These are phyloP conservation scores for Amanita inopinata DNA, from an alignment of 768 basidiomycete species.

Conservation along the genomic window DNA sequence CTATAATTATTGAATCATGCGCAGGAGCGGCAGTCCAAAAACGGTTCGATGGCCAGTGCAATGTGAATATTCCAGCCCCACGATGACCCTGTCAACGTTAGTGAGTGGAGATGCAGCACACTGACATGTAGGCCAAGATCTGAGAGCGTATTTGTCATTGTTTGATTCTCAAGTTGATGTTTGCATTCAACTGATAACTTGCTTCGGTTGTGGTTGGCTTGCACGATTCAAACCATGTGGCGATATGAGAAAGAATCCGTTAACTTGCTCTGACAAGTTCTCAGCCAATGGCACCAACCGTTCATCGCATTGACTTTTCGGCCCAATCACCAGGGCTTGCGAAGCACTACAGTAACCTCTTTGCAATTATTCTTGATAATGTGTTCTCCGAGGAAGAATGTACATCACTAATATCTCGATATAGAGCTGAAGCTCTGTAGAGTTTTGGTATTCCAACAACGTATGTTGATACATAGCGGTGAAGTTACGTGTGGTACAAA, in stretches of 20 bases:
- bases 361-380: slow-evolving; percentile 29
- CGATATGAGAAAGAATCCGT: too few species aligned
- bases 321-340: slow-evolving; percentile 17
- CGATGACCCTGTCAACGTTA: too few species aligned
- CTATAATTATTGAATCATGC: too few species aligned
- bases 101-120: too few species aligned
- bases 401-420: slow-evolving; percentile 21
- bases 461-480: slow-evolving; percentile 28
- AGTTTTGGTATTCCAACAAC: slow-evolving; percentile 32
- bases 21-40: neutral
- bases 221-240: too few species aligned
- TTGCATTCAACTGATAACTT: too few species aligned
- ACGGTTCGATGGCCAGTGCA: neutral
- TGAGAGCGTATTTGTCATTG: too few species aligned
- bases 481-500: slow-evolving; percentile 25
- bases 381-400: slow-evolving; percentile 29
- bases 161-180: too few species aligned
- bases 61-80: too few species aligned
- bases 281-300: slow-evolving; percentile 5
- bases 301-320: slow-evolving; percentile 20
- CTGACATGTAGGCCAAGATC: too few species aligned
- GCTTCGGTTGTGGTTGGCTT: too few species aligned
- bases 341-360: slow-evolving; percentile 21
- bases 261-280: too few species aligned
- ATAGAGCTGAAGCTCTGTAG: slow-evolving; percentile 28